Conservation (phyloP, 805 yeast species). For the Saccharomyces cerevisiae region DNA sequence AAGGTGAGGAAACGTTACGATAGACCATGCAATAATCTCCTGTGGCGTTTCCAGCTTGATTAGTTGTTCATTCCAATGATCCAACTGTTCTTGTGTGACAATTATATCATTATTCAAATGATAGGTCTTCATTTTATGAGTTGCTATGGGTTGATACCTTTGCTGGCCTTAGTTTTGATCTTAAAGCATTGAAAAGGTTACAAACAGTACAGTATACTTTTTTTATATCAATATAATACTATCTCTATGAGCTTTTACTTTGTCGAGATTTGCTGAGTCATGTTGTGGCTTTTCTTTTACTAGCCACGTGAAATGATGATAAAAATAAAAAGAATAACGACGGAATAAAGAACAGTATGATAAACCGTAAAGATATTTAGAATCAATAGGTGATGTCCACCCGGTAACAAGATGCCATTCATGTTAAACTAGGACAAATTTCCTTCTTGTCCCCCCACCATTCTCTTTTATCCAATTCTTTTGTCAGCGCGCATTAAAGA, state of each 20-base stretch:
- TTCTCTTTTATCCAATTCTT: background rate
- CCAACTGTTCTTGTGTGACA: slow-evolving; percentile 47
- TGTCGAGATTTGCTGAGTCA: background rate
- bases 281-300: background rate
- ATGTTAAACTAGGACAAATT: background rate
- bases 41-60: slow-evolving; percentile 47
- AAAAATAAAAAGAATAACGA: background rate
- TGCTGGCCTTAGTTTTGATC: background rate
- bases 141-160: background rate
- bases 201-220: background rate
- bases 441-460: background rate
- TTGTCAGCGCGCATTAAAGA: background rate
- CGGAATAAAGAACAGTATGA: background rate
- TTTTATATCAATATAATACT: background rate
- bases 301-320: background rate
- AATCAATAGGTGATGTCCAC: background rate
- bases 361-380: background rate
- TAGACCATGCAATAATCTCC: slow-evolving; percentile 75
- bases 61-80: slow-evolving; percentile 57
- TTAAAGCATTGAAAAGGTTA: background rate
- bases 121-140: slow-evolving; percentile 4
- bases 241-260: background rate
- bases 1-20: slow-evolving; percentile 70
- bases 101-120: slow-evolving; percentile 27
- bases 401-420: background rate